These are phyloP conservation scores for Xylariaceae sp. DNA, from an alignment of 2,329 filamentous ascomycete genomes.

Conservation along the genomic window DNA sequence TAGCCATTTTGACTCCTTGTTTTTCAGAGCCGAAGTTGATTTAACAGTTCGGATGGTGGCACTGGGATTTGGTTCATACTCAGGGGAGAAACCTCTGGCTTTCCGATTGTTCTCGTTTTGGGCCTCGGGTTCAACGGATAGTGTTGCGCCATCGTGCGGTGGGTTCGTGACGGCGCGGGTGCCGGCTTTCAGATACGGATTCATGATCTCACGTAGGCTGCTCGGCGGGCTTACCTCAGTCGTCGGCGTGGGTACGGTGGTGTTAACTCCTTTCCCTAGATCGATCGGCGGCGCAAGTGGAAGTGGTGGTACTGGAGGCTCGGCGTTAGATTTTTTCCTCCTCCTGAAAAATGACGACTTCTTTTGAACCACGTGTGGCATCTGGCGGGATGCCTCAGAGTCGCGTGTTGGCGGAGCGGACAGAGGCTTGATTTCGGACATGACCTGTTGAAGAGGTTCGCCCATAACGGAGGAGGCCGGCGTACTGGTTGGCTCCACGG, in stretches of 20 bases:
- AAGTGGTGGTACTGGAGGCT: slow-evolving; percentile 56
- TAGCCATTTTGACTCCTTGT: slow-evolving; percentile 25
- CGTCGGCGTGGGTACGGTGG: slow-evolving; percentile 32
- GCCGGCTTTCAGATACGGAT: slow-evolving; percentile 59
- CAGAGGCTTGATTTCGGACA: slow-evolving; percentile 42
- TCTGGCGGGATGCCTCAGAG: slow-evolving; percentile 38
- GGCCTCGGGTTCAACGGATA: slow-evolving; percentile 22
- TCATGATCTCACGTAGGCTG: slow-evolving; percentile 82
- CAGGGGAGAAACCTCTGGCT: slow-evolving; percentile 63
- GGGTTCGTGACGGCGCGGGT: slow-evolving; percentile 19
- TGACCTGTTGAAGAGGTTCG: slow-evolving; percentile 40
- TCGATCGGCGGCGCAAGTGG: slow-evolving; percentile 31
- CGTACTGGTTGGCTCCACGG: slow-evolving; percentile 18
- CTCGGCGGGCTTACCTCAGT: slow-evolving; percentile 61
- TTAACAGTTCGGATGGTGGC: slow-evolving; percentile 65
- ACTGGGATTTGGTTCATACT: slow-evolving; percentile 67
- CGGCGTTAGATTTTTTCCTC: slow-evolving; percentile 82
- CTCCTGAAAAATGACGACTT: slow-evolving; percentile 95
- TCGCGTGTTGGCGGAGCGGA: slow-evolving; percentile 49
- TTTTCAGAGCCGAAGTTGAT: slow-evolving; percentile 37
- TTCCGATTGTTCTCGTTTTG: slow-evolving; percentile 32
- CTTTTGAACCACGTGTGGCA: slow-evolving; percentile 62
- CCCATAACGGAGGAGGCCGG: slow-evolving; percentile 35
- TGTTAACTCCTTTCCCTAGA: slow-evolving; percentile 22
- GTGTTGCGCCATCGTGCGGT: slow-evolving; percentile 24